Conservation (phyloP, 2,329 filamentous ascomycete species). For the Phialemoniopsis sp. region DNA sequence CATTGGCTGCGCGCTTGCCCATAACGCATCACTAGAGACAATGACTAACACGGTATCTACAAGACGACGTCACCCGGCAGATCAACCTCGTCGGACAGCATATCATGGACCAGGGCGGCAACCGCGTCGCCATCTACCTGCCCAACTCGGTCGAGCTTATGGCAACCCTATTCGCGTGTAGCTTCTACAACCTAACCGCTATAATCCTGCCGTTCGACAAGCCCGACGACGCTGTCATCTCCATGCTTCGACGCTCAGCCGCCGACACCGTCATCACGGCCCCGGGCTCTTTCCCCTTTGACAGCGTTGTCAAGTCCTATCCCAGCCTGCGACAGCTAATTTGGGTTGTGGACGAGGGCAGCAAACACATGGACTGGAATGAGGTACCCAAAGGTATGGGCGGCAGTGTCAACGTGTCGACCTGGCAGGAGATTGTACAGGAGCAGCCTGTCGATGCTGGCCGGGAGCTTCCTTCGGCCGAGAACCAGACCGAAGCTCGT, state of each 20-base stretch:
- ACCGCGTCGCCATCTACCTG: constrained; percentile 82
- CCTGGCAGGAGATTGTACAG: constrained; percentile 86
- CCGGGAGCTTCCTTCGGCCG: constrained; percentile 60
- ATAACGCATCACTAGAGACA: constrained; percentile 12
- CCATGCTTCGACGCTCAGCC: constrained; percentile 67
- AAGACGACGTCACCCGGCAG: constrained; percentile 72
- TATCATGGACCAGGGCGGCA: constrained; percentile 65
- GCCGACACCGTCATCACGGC: constrained; percentile 81
- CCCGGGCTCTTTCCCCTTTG: constrained; percentile 82
- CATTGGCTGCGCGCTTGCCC: constrained; percentile 1
- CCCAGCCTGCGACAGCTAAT: constrained; percentile 72
- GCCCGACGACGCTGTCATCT: constrained; percentile 61
- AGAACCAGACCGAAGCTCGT: constrained; percentile 46
- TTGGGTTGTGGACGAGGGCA: constrained; percentile 91
- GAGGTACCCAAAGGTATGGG: constrained; percentile 76
- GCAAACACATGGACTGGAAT: constrained; percentile 92
- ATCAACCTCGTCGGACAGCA: constrained; percentile 84
- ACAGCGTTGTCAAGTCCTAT: constrained; percentile 65
- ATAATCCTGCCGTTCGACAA: constrained; percentile 82
- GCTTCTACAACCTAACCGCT: constrained; percentile 84
- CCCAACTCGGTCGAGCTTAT: constrained; percentile 92
- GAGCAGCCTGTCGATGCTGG: constrained; percentile 58
- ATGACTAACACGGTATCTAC: constrained; percentile 1
- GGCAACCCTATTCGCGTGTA: constrained; percentile 76
- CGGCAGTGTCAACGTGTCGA: constrained; percentile 73